A percentile compares a stretch with the other conserved stretches of the same genome.
These are phyloP conservation scores for Colletotrichum cereale DNA, from an alignment of 2,329 filamentous ascomycete species.

Conservation along the genomic window DNA sequence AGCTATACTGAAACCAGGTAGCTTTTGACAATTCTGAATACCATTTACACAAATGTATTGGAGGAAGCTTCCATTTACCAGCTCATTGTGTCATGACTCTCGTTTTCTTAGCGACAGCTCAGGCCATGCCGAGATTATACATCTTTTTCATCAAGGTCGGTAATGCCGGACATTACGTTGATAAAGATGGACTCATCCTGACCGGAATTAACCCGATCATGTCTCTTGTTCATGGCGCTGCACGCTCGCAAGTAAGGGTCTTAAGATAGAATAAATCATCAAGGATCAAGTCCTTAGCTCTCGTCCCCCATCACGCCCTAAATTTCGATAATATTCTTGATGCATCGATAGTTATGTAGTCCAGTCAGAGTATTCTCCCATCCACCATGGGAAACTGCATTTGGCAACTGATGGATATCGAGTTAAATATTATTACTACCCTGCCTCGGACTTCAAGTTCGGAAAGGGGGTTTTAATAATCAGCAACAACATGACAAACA, in stretches of 20 bases:
- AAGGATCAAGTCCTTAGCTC: not conserved
- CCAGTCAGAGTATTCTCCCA: too few species aligned
- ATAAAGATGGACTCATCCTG: not conserved
- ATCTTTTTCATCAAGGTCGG: not conserved
- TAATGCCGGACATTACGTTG: not conserved
- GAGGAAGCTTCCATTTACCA: fast-evolving
- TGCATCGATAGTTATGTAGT: too few species aligned
- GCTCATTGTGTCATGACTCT: not conserved
- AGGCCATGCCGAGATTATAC: fast-evolving
- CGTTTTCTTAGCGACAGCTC: not conserved
- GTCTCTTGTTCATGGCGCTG: not conserved
- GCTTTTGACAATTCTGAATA: not conserved
- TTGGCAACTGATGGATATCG: too few species aligned
- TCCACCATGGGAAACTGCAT: too few species aligned
- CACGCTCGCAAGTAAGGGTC: not conserved
- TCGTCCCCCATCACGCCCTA: too few species aligned
- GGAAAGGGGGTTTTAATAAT: too few species aligned
- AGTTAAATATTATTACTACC: too few species aligned
- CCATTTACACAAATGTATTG: not conserved
- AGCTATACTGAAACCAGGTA: not conserved
- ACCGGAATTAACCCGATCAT: not conserved
- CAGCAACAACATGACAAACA: too few species aligned
- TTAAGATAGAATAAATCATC: not conserved
- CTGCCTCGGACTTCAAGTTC: too few species aligned
- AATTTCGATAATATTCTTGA: too few species aligned